Evolutionary conservation across 192 early-diverging fungal genomes (phyloP).

Genomic region (Backusella tuberculispora): DNA sequence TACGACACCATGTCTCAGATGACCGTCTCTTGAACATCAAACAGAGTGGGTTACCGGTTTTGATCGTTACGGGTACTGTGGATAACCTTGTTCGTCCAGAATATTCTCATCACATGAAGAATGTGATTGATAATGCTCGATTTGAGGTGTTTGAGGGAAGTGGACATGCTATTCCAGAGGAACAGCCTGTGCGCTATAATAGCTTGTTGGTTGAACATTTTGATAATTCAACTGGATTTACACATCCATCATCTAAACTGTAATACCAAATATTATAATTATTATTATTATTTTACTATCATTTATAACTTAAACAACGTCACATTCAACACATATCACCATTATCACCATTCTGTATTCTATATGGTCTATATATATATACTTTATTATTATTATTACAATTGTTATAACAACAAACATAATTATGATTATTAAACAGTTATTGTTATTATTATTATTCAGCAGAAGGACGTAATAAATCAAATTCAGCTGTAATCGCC

Average conservation of each 20-base stretch:
- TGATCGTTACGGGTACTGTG: slow-evolving; percentile 42
- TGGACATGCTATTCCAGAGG: slow-evolving; percentile 42
- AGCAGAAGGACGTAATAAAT: slow-evolving; percentile 1
- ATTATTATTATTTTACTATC: not conserved
- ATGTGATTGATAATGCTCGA: slow-evolving; percentile 28
- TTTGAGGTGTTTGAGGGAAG: slow-evolving; percentile 41
- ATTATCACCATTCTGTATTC: not conserved
- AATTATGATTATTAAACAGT: too few species aligned
- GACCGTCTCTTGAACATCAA: slow-evolving; percentile 29
- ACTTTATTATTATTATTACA: too few species aligned
- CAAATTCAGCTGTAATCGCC: slow-evolving; percentile 4
- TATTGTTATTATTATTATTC: not conserved
- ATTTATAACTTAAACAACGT: too few species aligned
- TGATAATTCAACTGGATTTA: not conserved
- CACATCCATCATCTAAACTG: not conserved
- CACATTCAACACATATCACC: not conserved
- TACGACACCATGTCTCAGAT: slow-evolving; percentile 42
- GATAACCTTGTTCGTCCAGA: slow-evolving; percentile 44
- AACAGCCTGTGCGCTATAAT: slow-evolving; percentile 42
- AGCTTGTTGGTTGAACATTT: slow-evolving; percentile 39
- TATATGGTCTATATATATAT: not conserved
- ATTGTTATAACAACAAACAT: not conserved
- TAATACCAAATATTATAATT: not conserved
- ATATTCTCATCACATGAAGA: slow-evolving; percentile 36
- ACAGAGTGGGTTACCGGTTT: slow-evolving; percentile 20